Conservation (phyloP, 2,329 filamentous ascomycete genomes). For the Fusarium circinatum region DNA sequence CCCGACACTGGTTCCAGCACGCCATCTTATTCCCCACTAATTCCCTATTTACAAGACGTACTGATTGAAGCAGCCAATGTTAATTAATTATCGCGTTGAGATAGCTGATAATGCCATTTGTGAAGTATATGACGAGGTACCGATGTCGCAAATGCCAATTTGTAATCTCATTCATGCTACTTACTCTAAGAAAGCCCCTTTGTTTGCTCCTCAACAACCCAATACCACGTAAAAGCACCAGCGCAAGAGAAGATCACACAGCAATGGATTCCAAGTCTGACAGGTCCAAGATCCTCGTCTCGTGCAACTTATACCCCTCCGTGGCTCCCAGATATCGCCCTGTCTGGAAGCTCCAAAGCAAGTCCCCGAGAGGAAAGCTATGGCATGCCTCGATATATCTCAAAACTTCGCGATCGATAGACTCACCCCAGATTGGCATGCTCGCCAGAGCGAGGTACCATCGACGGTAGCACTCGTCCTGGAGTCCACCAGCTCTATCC, state of each 20-base stretch:
- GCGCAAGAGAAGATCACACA: neutral
- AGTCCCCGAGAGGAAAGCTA: neutral
- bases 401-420: neutral
- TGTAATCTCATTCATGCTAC: neutral
- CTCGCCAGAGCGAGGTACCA: neutral
- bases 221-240: neutral
- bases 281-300: neutral
- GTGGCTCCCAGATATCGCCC: neutral
- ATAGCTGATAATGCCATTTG: neutral
- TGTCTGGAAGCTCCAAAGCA: neutral
- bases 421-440: neutral
- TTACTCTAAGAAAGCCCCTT: neutral
- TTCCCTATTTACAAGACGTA: neutral
- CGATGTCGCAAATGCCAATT: neutral
- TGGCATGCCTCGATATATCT: neutral
- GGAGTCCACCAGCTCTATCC: neutral
- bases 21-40: conserved; percentile 15
- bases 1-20: conserved; percentile 7
- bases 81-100: neutral
- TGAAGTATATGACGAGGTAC: neutral
- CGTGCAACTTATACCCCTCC: neutral
- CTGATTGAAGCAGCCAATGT: neutral
- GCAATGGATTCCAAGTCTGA: neutral
- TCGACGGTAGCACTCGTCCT: neutral
- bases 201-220: neutral